Evolutionary conservation across 2,329 filamentous ascomycete species (phyloP).

Genomic region (Thielaviopsis ethacetica): DNA sequence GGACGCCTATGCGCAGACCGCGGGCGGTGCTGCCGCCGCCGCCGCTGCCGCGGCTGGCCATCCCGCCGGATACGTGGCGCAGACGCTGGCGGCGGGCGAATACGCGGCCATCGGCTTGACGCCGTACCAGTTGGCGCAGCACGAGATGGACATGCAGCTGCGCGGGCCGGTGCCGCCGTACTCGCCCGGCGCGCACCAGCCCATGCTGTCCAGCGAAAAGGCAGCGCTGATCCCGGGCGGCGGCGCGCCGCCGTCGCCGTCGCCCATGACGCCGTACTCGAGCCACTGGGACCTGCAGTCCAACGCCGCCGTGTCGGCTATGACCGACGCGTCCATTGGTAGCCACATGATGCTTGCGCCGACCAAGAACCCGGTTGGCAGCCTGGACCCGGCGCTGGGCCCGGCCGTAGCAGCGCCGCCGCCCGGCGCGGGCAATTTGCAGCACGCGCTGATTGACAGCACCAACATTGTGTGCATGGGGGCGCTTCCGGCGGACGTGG

Average conservation of each 20-base stretch:
- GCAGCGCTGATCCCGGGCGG: slow-evolving; percentile 1
- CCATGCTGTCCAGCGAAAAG: slow-evolving; percentile 2
- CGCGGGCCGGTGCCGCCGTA: slow-evolving; percentile 34
- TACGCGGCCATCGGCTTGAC: slow-evolving; percentile 25
- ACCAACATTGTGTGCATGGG: slow-evolving; percentile 38
- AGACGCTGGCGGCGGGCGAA: slow-evolving; percentile 16
- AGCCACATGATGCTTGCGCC: too few species aligned
- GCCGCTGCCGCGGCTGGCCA: too few species aligned
- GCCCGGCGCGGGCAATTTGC: slow-evolving; percentile 22
- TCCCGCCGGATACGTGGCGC: slow-evolving; percentile 17
- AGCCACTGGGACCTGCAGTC: not conserved
- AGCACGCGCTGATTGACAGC: slow-evolving; percentile 35
- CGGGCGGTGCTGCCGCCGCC: slow-evolving; percentile 19
- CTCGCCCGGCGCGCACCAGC: slow-evolving; percentile 20
- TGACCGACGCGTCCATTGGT: not conserved
- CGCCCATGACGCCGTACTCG: too few species aligned
- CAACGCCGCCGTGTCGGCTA: not conserved
- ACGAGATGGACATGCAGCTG: slow-evolving; percentile 34
- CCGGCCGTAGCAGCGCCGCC: slow-evolving; percentile 12
- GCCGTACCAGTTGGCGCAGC: slow-evolving; percentile 33
- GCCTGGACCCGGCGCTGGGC: not conserved
- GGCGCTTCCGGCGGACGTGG: slow-evolving; percentile 32
- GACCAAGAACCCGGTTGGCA: not conserved
- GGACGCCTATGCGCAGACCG: slow-evolving; percentile 16
- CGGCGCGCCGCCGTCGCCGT: not conserved